phyloP scores from a whole-genome alignment of 164 flowering plant species.

The Chimonanthus praecox region DNA sequence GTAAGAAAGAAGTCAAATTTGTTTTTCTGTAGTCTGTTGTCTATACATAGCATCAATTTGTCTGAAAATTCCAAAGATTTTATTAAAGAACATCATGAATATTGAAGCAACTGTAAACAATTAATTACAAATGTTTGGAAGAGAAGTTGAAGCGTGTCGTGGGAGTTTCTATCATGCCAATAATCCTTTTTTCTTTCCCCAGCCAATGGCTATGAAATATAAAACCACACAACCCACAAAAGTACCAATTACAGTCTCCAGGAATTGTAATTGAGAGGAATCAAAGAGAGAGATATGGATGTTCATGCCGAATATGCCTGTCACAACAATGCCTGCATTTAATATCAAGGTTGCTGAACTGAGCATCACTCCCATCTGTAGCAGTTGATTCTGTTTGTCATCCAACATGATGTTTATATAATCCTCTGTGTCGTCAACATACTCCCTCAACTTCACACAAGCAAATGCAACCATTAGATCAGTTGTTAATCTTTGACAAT shows the following conservation, averaged over 20 bases:
- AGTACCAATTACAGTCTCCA: conserved; percentile 35
- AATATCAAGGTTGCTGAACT: conserved; percentile 30
- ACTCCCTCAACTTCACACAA: conserved; percentile 33
- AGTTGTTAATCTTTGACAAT: background rate
- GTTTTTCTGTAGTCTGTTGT: too few relatives aligned
- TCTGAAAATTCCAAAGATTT: too few relatives aligned
- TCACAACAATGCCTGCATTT: conserved; percentile 31
- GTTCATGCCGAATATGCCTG: conserved; percentile 40
- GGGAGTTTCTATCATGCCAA: conserved; percentile 13
- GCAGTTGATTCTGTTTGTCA: conserved; percentile 47
- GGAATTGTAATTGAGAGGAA: conserved; percentile 18
- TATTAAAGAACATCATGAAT: too few relatives aligned
- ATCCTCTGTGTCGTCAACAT: conserved; percentile 46
- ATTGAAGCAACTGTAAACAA: too few relatives aligned
- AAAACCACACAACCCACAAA: conserved; percentile 31
- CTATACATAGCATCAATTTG: too few relatives aligned
- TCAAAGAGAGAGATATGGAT: conserved; percentile 21
- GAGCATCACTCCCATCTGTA: conserved; percentile 47
- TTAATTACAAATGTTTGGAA: too few relatives aligned
- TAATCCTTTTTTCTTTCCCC: conserved; percentile 38
- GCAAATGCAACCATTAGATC: background rate
- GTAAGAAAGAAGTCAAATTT: too few relatives aligned
- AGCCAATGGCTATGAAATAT: conserved; percentile 30
- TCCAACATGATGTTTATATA: conserved; percentile 45
- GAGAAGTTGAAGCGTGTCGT: too few relatives aligned